phyloP scores from a whole-genome alignment of 768 basidiomycete species.

The Dacryopinax primogenitus region DNA sequence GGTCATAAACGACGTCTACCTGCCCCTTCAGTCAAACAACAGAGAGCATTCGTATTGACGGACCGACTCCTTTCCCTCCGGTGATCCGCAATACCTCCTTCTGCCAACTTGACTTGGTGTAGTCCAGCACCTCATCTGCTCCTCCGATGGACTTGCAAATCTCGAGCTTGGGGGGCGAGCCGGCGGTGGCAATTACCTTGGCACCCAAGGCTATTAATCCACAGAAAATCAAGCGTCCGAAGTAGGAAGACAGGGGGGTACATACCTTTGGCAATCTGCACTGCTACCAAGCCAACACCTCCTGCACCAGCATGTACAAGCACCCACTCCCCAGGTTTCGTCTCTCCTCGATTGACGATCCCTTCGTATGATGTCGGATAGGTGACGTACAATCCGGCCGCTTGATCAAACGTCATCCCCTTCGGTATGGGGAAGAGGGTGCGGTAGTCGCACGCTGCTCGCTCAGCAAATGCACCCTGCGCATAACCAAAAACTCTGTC shows the following conservation, averaged over 20 bases:
- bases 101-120: conserved; percentile 69
- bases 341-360: conserved; percentile 66
- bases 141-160: conserved; percentile 63
- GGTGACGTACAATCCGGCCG: conserved; percentile 74
- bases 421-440: conserved; percentile 56
- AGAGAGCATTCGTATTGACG: neutral
- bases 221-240: neutral
- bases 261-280: conserved; percentile 83
- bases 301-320: conserved; percentile 93
- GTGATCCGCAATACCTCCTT: conserved; percentile 78
- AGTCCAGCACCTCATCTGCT: conserved; percentile 74
- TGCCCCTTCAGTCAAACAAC: neutral
- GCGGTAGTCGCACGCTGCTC: conserved; percentile 42
- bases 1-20: conserved; percentile 64
- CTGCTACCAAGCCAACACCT: conserved; percentile 82
- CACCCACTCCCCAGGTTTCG: conserved; percentile 78
- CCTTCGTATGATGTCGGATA: conserved; percentile 93
- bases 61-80: conserved; percentile 61
- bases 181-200: conserved; percentile 87
- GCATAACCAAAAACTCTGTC: conserved; percentile 77
- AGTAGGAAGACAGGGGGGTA: neutral
- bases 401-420: conserved; percentile 68
- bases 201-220: conserved; percentile 79
- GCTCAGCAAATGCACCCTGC: conserved; percentile 73
- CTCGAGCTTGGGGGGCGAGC: conserved; percentile 64